Base-by-base conservation (phyloP, 257 asterid genomes). In the Paraleonurus japonicus region DNA sequence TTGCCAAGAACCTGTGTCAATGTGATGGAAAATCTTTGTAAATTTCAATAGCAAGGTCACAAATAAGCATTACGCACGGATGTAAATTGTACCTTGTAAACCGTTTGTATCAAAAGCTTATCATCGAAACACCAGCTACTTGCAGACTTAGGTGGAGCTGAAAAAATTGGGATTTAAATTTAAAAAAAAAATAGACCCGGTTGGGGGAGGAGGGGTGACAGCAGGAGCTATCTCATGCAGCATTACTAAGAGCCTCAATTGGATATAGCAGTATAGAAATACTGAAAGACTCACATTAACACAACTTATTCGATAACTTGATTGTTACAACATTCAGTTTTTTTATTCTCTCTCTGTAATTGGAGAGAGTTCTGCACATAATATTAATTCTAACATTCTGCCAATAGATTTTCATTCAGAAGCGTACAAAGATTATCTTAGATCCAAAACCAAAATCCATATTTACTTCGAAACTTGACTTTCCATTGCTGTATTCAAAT, bases 101-200 rank as follows among this genome's bases (percentile, higher is more conserved):
- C 76, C 43, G 97, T 79, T 80, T 87, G 90, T 74, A 88, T 61
- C 59, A 90, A 77, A 78, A 85, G 76, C 76, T 82, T 88, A 50
- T 90, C 97, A 43, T 85, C 89, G 76, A 88, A 88, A 74, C 89
- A 78, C 94, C 88, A 88, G 84, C 82, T 83, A 77, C 85, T 64
- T 55, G 83, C 69, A 35, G 83, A 85, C 79, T 66, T 82, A 26
- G 81, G 81, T 30, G 89, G 82, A 65, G 84, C 96, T 90, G 83
- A 37, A 47, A 80, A 58, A 32, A 19, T 16, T 7, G 61, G 20
- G 69, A 64, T 28, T 16, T 22, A 64, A 11, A 27, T 53, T 69
- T 62, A 55, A 65, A 69, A 47, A 47, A 47, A 47, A 39, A 35
- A 43, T 12, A 72, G 79, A 54, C 22, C 2, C 13, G 6, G 60